Evolutionary conservation across 2,329 filamentous ascomycete species (phyloP), one percentile per base, ranked within the genome.

Genomic region (Thielaviopsis populi): DNA sequence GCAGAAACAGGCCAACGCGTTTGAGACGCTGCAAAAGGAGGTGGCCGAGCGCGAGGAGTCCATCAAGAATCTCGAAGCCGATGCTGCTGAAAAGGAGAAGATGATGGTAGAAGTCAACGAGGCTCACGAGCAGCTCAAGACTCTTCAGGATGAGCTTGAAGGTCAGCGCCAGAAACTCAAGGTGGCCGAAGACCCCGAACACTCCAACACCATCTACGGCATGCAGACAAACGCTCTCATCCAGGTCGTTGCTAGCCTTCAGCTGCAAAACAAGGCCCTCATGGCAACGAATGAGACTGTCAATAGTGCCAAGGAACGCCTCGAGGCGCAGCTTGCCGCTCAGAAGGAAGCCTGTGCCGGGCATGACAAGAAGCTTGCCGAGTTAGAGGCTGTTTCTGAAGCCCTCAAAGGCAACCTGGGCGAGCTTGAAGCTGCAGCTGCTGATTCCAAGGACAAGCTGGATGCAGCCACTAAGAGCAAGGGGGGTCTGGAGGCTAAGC

Each of bases 21-120:
- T 94, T 94, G n/a, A 89, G 86, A 67, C 87, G 89, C 77, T 95
- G 95, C 63, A 90, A 78, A 70, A 91, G 79, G 8, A 90, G 92
- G 71, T 99, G 97, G 0, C 94, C 92, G 0, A 94, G 94, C 61
- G 99, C 92, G 70, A 92, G 97, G 7, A 91, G 91, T 4, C 64
- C 43, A 48, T 65, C 46, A 63, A 65, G 56, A 43, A 37, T 22
- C 61, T 65, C 6, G 64, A 65, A 22, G 19, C 59, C 15, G 64
- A 63, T 43, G 61, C 61, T 40, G 54, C 54, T 8, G 64, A 65
- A 2, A 65, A 65, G 42, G 64, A 65, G 17, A 56, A 50, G 40
- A 46, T 65, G 43, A 48, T 65, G 54, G 54, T 22, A 19, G 54
- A 63, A 22, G 33, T 65, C 17, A 41, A 43, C 3, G 61, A 59